Percentiles rank a stretch among this genome's conserved stretches.
These are phyloP conservation scores for Neurospora sp. DNA, from an alignment of 495 filamentous ascomycete species.

Conservation along the genomic window DNA sequence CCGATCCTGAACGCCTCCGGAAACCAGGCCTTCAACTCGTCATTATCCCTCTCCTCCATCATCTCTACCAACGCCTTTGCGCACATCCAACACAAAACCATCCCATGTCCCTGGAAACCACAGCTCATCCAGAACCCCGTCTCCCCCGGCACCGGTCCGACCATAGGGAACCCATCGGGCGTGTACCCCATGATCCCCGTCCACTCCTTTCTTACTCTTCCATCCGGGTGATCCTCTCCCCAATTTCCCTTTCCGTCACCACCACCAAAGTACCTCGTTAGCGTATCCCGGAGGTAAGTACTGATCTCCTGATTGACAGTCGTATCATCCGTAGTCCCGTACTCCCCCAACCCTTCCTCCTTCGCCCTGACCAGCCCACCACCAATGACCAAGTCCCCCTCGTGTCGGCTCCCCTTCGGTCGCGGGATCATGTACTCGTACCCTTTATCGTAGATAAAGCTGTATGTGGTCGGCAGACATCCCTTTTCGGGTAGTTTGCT, in stretches of 20 bases:
- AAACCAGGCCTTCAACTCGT: slow-evolving; percentile 36
- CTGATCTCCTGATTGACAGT: slow-evolving; percentile 43
- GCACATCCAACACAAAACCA: slow-evolving; percentile 47
- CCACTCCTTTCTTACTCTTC: slow-evolving; percentile 50
- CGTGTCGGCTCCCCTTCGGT: slow-evolving; percentile 31
- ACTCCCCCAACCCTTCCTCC: slow-evolving; percentile 36
- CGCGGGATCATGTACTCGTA: slow-evolving; percentile 60
- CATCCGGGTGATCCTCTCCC: slow-evolving; percentile 47
- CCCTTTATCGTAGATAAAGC: slow-evolving; percentile 49
- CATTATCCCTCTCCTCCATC: slow-evolving; percentile 31
- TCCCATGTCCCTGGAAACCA: slow-evolving; percentile 51
- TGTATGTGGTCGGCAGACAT: slow-evolving; percentile 43
- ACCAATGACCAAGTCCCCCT: slow-evolving; percentile 59
- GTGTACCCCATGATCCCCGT: slow-evolving; percentile 53
- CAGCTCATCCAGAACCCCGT: slow-evolving; percentile 39
- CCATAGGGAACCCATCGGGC: slow-evolving; percentile 46
- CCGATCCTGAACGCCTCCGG: slow-evolving; percentile 38
- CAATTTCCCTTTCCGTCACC: slow-evolving; percentile 23
- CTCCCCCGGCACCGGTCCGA: slow-evolving; percentile 36
- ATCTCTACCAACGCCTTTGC: slow-evolving; percentile 42
- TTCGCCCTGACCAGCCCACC: slow-evolving; percentile 47
- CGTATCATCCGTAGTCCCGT: slow-evolving; percentile 49
- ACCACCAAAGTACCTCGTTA: slow-evolving; percentile 42
- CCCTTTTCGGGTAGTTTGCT: slow-evolving; percentile 29
- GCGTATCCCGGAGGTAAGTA: slow-evolving; percentile 36